These are phyloP conservation scores for Ophiocordyceps robertsii DNA, from an alignment of 2,329 filamentous ascomycete genomes.

Conservation along the genomic window DNA sequence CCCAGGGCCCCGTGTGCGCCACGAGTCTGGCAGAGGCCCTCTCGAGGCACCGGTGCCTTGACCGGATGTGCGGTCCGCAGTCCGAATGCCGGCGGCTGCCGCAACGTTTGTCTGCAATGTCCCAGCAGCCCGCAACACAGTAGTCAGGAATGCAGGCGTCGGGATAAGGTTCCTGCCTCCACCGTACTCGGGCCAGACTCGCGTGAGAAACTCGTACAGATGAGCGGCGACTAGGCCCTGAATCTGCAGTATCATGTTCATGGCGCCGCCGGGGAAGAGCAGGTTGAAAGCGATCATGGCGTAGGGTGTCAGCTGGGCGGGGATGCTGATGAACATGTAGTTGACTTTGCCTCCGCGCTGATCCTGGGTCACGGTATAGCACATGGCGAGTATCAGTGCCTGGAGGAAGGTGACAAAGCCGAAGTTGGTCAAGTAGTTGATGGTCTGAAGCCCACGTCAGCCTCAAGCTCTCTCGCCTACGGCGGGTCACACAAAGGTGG, in stretches of 20 bases:
- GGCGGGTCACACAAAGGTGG: constrained; percentile 3
- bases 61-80: constrained; percentile 19
- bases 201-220: constrained; percentile 77
- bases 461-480: constrained; percentile 1
- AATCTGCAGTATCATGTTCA: constrained; percentile 46
- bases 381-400: constrained; percentile 65
- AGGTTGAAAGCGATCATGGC: constrained; percentile 66
- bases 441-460: constrained; percentile 11
- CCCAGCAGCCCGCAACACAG: constrained; percentile 40
- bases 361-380: constrained; percentile 77
- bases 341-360: constrained; percentile 62
- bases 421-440: constrained; percentile 19
- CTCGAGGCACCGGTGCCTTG: constrained; percentile 26
- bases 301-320: constrained; percentile 68
- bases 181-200: constrained; percentile 80
- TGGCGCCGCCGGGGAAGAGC: constrained; percentile 45
- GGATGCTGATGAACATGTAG: constrained; percentile 75
- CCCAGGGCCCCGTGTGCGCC: constrained; percentile 49
- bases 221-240: constrained; percentile 82
- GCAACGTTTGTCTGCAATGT: constrained; percentile 25
- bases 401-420: constrained; percentile 32
- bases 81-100: constrained; percentile 34
- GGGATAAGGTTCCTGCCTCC: constrained; percentile 64
- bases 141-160: constrained; percentile 60
- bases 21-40: constrained; percentile 47